phyloP scores from a whole-genome alignment of 108 stramenopile genomes.

The Pseudonitzschia delicatissima region DNA sequence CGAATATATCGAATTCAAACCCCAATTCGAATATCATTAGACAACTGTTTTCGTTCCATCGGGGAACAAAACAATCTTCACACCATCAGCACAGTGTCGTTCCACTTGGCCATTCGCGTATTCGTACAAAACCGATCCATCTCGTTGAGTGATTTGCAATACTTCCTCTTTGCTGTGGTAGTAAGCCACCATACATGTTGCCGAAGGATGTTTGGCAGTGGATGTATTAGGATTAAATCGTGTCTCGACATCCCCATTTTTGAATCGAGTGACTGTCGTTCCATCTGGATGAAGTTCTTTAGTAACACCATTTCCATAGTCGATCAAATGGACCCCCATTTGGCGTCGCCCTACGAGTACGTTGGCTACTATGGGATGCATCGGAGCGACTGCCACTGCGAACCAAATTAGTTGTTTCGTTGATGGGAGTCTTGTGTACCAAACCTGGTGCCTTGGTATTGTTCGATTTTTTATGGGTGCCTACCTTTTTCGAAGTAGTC shows the following conservation, averaged over 20 bases:
- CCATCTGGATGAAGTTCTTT: constrained; percentile 65
- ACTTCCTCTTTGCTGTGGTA: constrained; percentile 31
- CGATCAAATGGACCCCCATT: constrained; percentile 32
- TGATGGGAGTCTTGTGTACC: constrained; percentile 7
- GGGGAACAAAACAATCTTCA: constrained; percentile 39
- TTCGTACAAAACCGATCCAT: constrained; percentile 44
- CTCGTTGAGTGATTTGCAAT: constrained; percentile 33
- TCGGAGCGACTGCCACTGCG: constrained; percentile 10
- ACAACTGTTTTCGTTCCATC: constrained; percentile 29
- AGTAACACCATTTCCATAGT: constrained; percentile 57
- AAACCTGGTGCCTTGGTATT: background rate
- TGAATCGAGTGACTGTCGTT: constrained; percentile 49
- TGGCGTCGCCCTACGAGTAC: constrained; percentile 15
- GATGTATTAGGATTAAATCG: constrained; percentile 8
- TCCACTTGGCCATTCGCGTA: constrained; percentile 55
- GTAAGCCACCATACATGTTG: constrained; percentile 34
- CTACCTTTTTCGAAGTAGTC: background rate
- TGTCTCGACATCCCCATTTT: constrained; percentile 80
- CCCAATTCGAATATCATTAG: too few species aligned
- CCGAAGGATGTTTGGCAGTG: constrained; percentile 31
- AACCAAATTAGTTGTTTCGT: background rate
- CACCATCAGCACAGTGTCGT: constrained; percentile 47
- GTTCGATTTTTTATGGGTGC: background rate
- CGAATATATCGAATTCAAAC: too few species aligned
- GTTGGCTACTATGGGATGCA: constrained; percentile 13